These are phyloP conservation scores for Metschnikowia noctiluminum DNA, from an alignment of 805 yeast genomes.

Conservation along the genomic window DNA sequence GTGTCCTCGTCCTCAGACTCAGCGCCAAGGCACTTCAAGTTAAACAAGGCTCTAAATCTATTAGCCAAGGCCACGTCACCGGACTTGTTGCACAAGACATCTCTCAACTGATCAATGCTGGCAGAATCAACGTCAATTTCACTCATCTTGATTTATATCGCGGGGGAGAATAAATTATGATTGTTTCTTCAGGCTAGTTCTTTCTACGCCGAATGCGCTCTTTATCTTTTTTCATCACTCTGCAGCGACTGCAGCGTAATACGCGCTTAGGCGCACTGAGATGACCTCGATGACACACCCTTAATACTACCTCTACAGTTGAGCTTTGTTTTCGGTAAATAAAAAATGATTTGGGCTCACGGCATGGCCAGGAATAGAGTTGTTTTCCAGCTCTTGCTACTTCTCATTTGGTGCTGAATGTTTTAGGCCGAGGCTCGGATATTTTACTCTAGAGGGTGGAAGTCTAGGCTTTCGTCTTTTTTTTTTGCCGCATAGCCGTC, in stretches of 20 bases:
- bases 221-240: constrained; percentile 11
- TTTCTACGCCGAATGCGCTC: constrained; percentile 4
- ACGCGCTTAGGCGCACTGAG: constrained; percentile 9
- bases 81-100: constrained; percentile 57
- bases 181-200: not conserved
- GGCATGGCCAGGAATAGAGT: too few species aligned
- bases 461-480: constrained; percentile 1
- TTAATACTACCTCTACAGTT: too few species aligned
- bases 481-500: not conserved
- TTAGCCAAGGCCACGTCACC: constrained; percentile 76
- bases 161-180: not conserved
- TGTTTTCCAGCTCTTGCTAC: too few species aligned
- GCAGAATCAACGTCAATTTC: constrained; percentile 40
- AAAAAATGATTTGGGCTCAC: too few species aligned
- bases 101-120: constrained; percentile 65
- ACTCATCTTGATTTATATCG: constrained; percentile 20
- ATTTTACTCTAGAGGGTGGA: not conserved
- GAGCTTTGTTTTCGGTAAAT: too few species aligned
- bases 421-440: not conserved
- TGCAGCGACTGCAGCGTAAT: constrained; percentile 1
- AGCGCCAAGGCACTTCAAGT: constrained; percentile 79
- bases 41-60: constrained; percentile 92
- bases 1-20: constrained; percentile 53
- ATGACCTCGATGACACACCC: constrained; percentile 5
- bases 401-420: too few species aligned